phyloP scores from a whole-genome alignment of 352 stramenopile genomes.

The Globisporangium yorkense region DNA sequence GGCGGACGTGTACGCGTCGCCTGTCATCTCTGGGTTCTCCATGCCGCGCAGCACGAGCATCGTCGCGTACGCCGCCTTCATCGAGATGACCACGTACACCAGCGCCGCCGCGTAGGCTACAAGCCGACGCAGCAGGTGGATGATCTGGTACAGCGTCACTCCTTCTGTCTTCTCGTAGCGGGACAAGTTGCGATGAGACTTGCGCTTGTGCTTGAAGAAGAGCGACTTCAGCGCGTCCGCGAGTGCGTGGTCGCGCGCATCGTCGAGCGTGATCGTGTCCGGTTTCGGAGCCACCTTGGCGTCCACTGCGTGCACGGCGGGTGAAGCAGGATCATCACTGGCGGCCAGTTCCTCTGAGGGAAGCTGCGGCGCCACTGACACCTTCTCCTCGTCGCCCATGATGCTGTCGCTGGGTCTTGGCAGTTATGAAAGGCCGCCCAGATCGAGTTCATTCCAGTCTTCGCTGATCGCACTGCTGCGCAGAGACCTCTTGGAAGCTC shows the following conservation, averaged over 20 bases:
- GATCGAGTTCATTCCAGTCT: too few species aligned
- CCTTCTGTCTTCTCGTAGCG: neutral
- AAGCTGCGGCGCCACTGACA: too few species aligned
- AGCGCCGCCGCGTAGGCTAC: constrained; percentile 5
- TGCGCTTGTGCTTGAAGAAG: neutral
- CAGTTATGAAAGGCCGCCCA: too few species aligned
- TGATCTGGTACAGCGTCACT: neutral
- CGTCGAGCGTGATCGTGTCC: neutral
- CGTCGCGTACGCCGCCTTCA: constrained; percentile 12
- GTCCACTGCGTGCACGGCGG: neutral
- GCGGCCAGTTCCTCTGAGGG: too few species aligned
- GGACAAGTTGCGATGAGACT: neutral
- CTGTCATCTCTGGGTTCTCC: constrained; percentile 14
- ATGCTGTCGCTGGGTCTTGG: too few species aligned
- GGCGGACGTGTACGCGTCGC: constrained; percentile 1
- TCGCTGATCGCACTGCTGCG: too few species aligned
- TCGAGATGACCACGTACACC: constrained; percentile 17
- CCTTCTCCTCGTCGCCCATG: too few species aligned
- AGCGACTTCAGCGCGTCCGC: neutral
- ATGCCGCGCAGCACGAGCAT: constrained; percentile 15
- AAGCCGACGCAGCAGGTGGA: neutral
- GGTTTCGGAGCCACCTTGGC: neutral
- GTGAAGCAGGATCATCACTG: too few species aligned
- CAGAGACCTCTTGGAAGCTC: too few species aligned
- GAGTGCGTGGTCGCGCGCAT: neutral